Evolutionary conservation across 306 rosid genomes (phyloP), one percentile per base, ranked within the genome.

Genomic region (Cucurbita moschata): DNA sequence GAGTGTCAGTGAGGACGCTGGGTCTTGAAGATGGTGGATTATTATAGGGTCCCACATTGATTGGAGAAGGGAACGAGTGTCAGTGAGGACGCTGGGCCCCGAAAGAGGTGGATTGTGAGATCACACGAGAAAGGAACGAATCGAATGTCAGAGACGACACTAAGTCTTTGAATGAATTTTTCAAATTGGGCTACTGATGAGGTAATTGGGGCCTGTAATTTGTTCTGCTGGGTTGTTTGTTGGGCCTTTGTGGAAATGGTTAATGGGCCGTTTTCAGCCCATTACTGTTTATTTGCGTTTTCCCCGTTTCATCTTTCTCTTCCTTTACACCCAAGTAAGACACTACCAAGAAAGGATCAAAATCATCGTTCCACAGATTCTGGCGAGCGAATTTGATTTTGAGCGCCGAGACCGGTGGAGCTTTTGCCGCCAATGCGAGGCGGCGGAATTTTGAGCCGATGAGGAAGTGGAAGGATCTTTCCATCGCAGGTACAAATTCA

Each of bases 401-500:
- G 14, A 82, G 78, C 26, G 56, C 44, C 13, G 77, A 87, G 21
- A 78, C 74, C 0, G 86, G 84, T 1, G 1, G 68, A 63, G 75
- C 81, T 82, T 35, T 76, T 57, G 62, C 83, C 68, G 56, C 81
- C 71, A 23, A 59, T 77, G 51, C 77, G 77, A 79, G 91, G 79
- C n/a, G 97, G 97, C 46, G 98, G 98, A 83, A 86, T 96, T 75
- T 88, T 90, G 62, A 90, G 96, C 51, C 91, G 84, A 51, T 85
- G 85, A 37, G 69, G 79, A n/a, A 87, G 72, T 1, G 97, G 90
- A 74, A 88, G 80, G 10, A 90, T 96, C 74, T 83, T 87, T 12
- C 97, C 97, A 53, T 88, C 21, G 79, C 30, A 16, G 85, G 92
- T 72, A 80, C 50, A 4, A 85, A 78, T 55, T 64, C 81, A 35